Percentiles rank a stretch among this genome's conserved stretches.
These are phyloP conservation scores for Fusarium annulatum DNA, from an alignment of 2,329 filamentous ascomycete species.

Conservation along the genomic window DNA sequence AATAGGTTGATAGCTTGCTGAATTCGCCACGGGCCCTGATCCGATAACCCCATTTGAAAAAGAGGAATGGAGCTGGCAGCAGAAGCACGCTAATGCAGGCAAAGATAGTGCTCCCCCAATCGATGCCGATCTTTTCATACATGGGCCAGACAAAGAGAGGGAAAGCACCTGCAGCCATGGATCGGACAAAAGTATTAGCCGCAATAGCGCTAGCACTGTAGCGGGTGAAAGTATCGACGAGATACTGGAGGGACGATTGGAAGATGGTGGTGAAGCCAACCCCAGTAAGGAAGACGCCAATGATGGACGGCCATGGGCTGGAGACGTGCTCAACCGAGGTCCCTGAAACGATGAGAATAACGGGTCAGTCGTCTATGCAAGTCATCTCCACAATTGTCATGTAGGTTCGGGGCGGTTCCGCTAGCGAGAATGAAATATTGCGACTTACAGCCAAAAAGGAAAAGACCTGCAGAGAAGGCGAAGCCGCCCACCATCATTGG, in stretches of 20 bases:
- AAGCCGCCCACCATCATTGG: conserved; percentile 1
- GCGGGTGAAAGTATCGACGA: not conserved
- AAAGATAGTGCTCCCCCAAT: conserved; percentile 1
- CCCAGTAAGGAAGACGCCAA: not conserved
- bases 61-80: not conserved
- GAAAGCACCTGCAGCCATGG: not conserved
- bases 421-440: not conserved
- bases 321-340: not conserved
- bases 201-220: not conserved
- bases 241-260: not conserved
- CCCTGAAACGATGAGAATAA: not conserved
- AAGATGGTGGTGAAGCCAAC: conserved; percentile 5
- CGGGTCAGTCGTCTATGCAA: conserved; percentile 4
- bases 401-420: not conserved
- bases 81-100: conserved; percentile 1
- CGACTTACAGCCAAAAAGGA: conserved; percentile 1
- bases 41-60: conserved; percentile 1
- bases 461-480: not conserved
- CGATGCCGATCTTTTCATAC: not conserved
- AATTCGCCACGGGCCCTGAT: conserved; percentile 1
- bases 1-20: not conserved
- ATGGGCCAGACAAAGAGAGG: not conserved
- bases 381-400: not conserved
- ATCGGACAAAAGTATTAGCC: not conserved
- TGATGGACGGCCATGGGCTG: not conserved